Base-by-base conservation (phyloP, 371 early-diverging fungal genomes). In the Mortierella sp. region DNA sequence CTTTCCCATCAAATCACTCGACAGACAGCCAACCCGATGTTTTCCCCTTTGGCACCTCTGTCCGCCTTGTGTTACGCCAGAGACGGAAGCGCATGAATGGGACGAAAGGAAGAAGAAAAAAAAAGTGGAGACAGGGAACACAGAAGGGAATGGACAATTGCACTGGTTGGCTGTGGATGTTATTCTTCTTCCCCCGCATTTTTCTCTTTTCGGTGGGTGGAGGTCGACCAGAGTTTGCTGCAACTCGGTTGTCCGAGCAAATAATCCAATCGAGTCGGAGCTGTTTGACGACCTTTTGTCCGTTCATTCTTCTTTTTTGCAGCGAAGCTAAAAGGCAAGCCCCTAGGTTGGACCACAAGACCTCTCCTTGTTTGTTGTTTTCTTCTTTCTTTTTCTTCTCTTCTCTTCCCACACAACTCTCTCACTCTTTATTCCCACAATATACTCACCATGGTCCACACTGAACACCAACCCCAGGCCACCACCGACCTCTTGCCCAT, bases 401-500 rank as follows among this genome's bases (percentile, higher is more conserved):
- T 63, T 43, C 78, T 71, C 32, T 63, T 56, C 63, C 48, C 58
- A 56, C 48, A 16, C n/a, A 56, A 63, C 72, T 70, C 63, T 75
- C 49, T 41, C 63, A 60, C 43, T 14, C 54, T 44, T 18, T 54
- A 21, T 16, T 73, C 48, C 8, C 51, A 58, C 58, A 41, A 21
- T 5, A 51, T 21, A 48, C 24, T 35, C 56, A 72, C 8, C 75
- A 80, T 80, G 78, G 73, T 54, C 60, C 77, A 72, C 54, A 2
- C 49, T 46, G 43, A 58, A 43, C 51, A 77, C 54, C 70, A 71
- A 18, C 76, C 79, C 24, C 80, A 82, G 49, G 87, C 82, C 12
- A 86, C 87, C 56, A 86, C 87, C 54, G 87, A 86, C 75, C 82
- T 86, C 73, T 68, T 94, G 75, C 92, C 92, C 74, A 87, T 91